Percentiles rank a stretch among this genome's conserved stretches.
These are phyloP conservation scores for Gnomoniopsis sp. DNA, from an alignment of 2,329 filamentous ascomycete genomes.

Conservation along the genomic window DNA sequence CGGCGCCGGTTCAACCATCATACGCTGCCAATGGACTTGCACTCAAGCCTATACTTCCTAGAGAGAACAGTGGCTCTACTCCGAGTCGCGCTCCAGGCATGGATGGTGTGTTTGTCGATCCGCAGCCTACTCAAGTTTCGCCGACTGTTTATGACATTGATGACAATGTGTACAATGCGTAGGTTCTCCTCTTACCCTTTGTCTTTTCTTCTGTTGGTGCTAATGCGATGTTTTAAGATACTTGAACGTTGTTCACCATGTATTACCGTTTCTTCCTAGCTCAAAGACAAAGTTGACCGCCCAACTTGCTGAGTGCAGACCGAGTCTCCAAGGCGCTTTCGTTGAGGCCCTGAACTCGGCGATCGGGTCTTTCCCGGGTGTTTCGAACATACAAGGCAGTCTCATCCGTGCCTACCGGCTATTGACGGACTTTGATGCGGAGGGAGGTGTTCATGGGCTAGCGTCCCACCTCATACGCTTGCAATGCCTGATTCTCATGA, in stretches of 20 bases:
- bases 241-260: constrained; percentile 61
- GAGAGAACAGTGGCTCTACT: constrained; percentile 16
- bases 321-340: constrained; percentile 60
- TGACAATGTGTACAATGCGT: constrained; percentile 45
- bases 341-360: constrained; percentile 58
- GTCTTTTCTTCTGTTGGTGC: neutral
- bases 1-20: constrained; percentile 36
- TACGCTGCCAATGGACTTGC: constrained; percentile 42
- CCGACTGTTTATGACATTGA: constrained; percentile 35
- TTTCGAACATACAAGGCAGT: constrained; percentile 33
- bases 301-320: constrained; percentile 53
- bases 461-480: constrained; percentile 55
- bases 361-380: constrained; percentile 47
- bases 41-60: constrained; percentile 40
- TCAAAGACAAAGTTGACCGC: constrained; percentile 53
- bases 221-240: constrained; percentile 44
- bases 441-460: constrained; percentile 33
- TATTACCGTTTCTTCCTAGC: constrained; percentile 62
- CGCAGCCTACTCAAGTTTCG: neutral
- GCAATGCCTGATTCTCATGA: constrained; percentile 64
- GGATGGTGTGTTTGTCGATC: constrained; percentile 4
- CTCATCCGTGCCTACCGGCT: constrained; percentile 43
- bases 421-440: constrained; percentile 50
- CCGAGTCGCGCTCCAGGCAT: neutral
- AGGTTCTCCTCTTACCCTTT: constrained; percentile 19